A percentile compares a stretch with the other conserved stretches of the same genome.
These are phyloP conservation scores for Fusarium poae DNA, from an alignment of 2,329 filamentous ascomycete genomes.

Conservation along the genomic window DNA sequence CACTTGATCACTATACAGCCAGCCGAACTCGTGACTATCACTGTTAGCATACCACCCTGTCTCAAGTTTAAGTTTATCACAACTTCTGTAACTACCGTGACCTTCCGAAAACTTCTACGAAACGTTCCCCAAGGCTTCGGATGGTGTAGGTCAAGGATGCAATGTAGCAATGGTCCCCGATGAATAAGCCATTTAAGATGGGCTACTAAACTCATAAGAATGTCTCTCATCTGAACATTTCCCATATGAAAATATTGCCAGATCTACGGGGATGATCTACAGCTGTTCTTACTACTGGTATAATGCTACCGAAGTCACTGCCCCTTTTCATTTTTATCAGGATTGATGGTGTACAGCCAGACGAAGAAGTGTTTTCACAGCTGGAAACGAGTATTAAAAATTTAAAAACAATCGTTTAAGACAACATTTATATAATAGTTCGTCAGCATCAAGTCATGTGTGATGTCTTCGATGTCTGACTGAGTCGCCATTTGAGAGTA, in stretches of 20 bases:
- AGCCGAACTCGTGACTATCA: not conserved
- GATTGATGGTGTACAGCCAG: not conserved
- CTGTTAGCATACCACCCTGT: not conserved
- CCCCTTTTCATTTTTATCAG: not conserved
- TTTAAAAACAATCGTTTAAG: not conserved
- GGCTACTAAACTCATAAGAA: no score
- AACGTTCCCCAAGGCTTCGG: no score
- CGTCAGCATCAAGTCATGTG: no score
- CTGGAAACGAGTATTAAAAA: not conserved
- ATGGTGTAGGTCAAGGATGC: no score
- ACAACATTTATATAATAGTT: not conserved
- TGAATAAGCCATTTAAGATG: no score
- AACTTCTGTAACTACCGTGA: not conserved
- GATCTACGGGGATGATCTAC: no score
- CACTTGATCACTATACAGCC: not conserved
- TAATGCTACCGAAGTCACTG: not conserved
- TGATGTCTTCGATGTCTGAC: not conserved
- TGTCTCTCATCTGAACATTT: no score
- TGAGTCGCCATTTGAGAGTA: not conserved
- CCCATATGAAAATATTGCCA: no score
- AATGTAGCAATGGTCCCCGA: no score
- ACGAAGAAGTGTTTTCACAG: not conserved
- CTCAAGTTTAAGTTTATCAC: not conserved
- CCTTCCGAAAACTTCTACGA: no score
- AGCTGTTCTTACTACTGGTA: not conserved